Percentiles rank a stretch among this genome's conserved stretches.
Conservation (phyloP, 2,329 filamentous ascomycete genomes). For the Ophiosphaerella narmari region DNA sequence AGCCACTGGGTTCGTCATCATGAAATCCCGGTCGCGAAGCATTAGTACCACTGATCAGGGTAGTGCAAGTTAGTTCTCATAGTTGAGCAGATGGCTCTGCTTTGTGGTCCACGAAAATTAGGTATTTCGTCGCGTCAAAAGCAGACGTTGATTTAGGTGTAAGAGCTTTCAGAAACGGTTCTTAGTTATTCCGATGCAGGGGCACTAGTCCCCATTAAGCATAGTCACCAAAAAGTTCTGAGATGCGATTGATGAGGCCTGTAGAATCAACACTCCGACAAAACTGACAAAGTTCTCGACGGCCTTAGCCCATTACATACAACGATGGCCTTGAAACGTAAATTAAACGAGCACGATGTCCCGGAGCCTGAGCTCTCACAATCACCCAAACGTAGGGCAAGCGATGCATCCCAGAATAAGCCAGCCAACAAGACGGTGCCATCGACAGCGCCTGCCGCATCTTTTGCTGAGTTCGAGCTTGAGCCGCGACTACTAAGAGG, state of each 20-base stretch:
- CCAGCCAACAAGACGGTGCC: constrained; percentile 12
- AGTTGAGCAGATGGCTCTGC: too few relatives aligned
- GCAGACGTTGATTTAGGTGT: too few relatives aligned
- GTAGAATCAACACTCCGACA: not conserved
- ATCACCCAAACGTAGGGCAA: constrained; percentile 19
- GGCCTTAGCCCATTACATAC: not conserved
- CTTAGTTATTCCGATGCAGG: constrained; percentile 17
- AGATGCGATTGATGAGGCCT: constrained; percentile 9
- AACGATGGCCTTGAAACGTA: constrained; percentile 48
- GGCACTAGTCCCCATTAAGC: constrained; percentile 4
- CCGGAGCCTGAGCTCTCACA: constrained; percentile 43
- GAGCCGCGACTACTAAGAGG: constrained; percentile 86
- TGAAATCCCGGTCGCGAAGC: too few relatives aligned
- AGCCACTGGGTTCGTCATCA: too few relatives aligned
- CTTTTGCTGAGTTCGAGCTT: constrained; percentile 78
- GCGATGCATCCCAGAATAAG: constrained; percentile 28
- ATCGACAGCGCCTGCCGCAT: constrained; percentile 33
- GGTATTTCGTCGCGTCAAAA: too few relatives aligned
- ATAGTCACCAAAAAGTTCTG: constrained; percentile 29
- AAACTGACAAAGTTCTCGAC: not conserved
- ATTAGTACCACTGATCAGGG: too few relatives aligned
- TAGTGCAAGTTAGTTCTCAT: too few relatives aligned
- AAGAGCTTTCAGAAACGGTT: not conserved
- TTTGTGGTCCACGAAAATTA: too few relatives aligned
- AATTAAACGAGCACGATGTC: constrained; percentile 55